phyloP scores from a whole-genome alignment of 1,284 basidiomycete genomes.

The Apiotrichum laibachii region DNA sequence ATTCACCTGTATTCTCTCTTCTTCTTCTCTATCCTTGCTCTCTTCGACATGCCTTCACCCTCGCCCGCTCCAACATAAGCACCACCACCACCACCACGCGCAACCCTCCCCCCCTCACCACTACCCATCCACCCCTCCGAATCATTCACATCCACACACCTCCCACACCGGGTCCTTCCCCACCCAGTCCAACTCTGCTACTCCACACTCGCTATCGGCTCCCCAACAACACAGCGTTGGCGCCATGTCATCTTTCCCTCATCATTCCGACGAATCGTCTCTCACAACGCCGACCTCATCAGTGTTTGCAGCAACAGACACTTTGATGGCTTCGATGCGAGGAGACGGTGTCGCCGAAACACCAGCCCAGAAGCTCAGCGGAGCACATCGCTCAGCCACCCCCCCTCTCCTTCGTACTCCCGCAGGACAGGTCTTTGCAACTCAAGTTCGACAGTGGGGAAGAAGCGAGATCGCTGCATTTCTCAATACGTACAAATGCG shows the following conservation, averaged over 20 bases:
- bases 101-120: too few relatives aligned
- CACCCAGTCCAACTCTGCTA: background rate
- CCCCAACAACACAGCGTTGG: too few relatives aligned
- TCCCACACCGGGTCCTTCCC: too few relatives aligned
- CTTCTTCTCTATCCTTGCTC: too few relatives aligned
- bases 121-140: too few relatives aligned
- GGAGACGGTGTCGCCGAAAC: background rate
- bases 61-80: too few relatives aligned
- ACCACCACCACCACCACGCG: too few relatives aligned
- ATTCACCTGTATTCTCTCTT: too few relatives aligned
- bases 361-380: background rate
- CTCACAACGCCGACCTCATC: conserved; percentile 39
- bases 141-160: too few relatives aligned
- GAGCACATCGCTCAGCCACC: conserved; percentile 27
- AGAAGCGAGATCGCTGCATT: conserved; percentile 37
- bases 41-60: too few relatives aligned
- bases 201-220: background rate
- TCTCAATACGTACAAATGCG: conserved; percentile 58
- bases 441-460: conserved; percentile 43
- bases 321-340: background rate
- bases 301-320: conserved; percentile 17
- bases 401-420: conserved; percentile 37
- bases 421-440: conserved; percentile 26
- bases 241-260: conserved; percentile 4
- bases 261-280: conserved; percentile 10